Evolutionary conservation across 345 rosid species (phyloP).

Genomic region (Cardiospermum halicacabum): DNA sequence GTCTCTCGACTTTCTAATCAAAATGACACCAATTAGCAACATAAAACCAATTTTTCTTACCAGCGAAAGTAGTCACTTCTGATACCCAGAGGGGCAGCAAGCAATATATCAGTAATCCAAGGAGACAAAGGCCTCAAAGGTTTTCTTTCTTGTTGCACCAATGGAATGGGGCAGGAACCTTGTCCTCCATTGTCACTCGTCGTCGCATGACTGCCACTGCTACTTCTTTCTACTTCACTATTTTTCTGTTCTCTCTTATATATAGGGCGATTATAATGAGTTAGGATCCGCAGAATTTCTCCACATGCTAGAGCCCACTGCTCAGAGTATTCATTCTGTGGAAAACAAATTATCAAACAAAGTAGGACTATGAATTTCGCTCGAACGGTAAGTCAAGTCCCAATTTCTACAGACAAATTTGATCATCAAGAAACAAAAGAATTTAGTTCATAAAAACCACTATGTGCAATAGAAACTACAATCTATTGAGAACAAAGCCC

Average conservation of each 20-base stretch:
- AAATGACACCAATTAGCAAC: constrained; percentile 2
- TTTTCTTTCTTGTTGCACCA: constrained; percentile 66
- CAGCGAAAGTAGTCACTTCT: constrained; percentile 97
- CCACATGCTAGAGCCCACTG: constrained; percentile 99
- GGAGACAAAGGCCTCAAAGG: constrained; percentile 93
- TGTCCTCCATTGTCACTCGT: constrained; percentile 38
- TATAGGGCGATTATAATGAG: constrained; percentile 97
- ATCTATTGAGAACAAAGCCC: background rate
- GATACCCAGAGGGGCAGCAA: constrained; percentile 89
- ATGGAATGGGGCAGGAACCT: constrained; percentile 37
- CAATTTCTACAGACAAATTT: background rate
- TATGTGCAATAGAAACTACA: background rate
- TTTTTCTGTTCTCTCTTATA: constrained; percentile 61
- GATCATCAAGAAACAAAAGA: background rate
- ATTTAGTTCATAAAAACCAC: background rate
- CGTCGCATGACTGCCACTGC: constrained; percentile 36
- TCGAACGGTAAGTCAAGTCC: background rate
- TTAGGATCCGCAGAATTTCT: constrained; percentile 89
- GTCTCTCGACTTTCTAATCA: background rate
- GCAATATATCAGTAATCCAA: constrained; percentile 90
- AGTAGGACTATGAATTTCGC: background rate
- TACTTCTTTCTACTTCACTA: constrained; percentile 50
- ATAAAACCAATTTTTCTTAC: constrained; percentile 40
- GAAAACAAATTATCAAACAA: constrained; percentile 14
- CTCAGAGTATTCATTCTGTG: constrained; percentile 89